phyloP scores from a whole-genome alignment of 1,139 yeast genomes.

The Yamadazyma kanchanaburiensis region DNA sequence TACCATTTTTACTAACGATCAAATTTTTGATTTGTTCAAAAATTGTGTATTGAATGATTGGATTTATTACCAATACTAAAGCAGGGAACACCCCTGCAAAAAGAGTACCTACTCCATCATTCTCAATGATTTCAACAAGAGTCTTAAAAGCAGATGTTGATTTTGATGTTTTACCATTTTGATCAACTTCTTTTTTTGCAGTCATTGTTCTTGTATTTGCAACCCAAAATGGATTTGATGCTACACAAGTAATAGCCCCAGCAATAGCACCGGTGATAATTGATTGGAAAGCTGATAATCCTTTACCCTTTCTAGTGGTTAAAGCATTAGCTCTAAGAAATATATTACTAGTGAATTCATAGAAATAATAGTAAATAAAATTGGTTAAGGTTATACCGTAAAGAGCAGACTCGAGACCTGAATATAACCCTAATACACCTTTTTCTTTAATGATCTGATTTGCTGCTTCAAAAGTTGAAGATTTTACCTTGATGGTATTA shows the following conservation, averaged over 20 bases:
- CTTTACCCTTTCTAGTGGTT: slow-evolving; percentile 26
- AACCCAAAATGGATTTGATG: slow-evolving; percentile 96
- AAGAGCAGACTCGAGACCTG: slow-evolving; percentile 86
- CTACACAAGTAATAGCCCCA: slow-evolving; percentile 79
- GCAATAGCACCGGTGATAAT: slow-evolving; percentile 82
- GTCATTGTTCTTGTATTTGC: slow-evolving; percentile 85
- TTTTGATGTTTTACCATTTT: slow-evolving; percentile 13
- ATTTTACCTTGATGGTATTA: slow-evolving; percentile 12
- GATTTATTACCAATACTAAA: slow-evolving; percentile 77
- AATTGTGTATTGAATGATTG: slow-evolving; percentile 87
- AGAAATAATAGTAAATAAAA: slow-evolving; percentile 86
- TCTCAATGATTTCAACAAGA: slow-evolving; percentile 57
- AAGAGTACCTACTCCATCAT: slow-evolving; percentile 69
- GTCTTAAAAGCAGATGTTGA: slow-evolving; percentile 47
- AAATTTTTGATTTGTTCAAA: slow-evolving; percentile 81
- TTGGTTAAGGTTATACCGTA: slow-evolving; percentile 85
- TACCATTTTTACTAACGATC: slow-evolving; percentile 53
- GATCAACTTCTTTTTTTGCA: slow-evolving; percentile 34
- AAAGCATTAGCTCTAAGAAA: slow-evolving; percentile 40
- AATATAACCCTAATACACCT: slow-evolving; percentile 71
- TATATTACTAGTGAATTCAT: slow-evolving; percentile 64
- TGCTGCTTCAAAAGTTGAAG: slow-evolving; percentile 31
- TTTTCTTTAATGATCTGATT: slow-evolving; percentile 53
- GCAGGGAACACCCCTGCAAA: slow-evolving; percentile 90
- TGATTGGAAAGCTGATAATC: slow-evolving; percentile 65